Evolutionary conservation across 768 basidiomycete species (phyloP).

Genomic region (Hypholoma sublateritium): DNA sequence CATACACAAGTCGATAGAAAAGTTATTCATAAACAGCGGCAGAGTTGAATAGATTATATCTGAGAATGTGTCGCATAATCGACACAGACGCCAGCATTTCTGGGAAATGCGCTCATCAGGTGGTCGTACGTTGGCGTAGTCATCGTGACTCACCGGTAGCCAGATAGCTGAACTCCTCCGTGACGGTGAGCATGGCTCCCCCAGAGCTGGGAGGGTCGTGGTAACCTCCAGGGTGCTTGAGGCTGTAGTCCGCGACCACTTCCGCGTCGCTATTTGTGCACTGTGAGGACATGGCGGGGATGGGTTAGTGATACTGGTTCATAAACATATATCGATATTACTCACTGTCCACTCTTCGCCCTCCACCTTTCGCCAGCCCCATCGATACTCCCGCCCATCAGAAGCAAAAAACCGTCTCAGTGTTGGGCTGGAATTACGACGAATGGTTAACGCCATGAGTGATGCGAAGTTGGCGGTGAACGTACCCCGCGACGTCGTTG

Average conservation of each 20-base stretch:
- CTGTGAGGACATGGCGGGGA: constrained; percentile 27
- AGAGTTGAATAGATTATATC: not conserved
- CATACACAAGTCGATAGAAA: no score
- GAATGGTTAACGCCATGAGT: not conserved
- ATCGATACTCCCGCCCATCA: constrained; percentile 61
- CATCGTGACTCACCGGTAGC: constrained; percentile 20
- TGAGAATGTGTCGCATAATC: not conserved
- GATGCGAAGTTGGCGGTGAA: not conserved
- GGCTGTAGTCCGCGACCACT: constrained; percentile 59
- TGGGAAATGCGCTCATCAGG: not conserved
- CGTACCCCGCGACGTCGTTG: constrained; percentile 43
- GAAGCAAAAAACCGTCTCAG: constrained; percentile 55
- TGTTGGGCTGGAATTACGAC: constrained; percentile 33
- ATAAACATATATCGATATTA: constrained; percentile 4
- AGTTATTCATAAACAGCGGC: no score
- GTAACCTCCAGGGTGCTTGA: constrained; percentile 55
- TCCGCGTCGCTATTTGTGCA: constrained; percentile 53
- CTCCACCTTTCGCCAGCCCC: constrained; percentile 47
- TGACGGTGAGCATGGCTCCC: constrained; percentile 62
- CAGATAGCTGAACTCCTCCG: constrained; percentile 57
- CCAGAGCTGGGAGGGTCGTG: constrained; percentile 49
- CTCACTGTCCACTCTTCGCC: constrained; percentile 69
- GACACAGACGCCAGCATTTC: not conserved
- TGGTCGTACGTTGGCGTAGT: no score
- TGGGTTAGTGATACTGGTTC: no score